Conservation (phyloP, 2,329 filamentous ascomycete genomes). For the Colletotrichum shisoi region DNA sequence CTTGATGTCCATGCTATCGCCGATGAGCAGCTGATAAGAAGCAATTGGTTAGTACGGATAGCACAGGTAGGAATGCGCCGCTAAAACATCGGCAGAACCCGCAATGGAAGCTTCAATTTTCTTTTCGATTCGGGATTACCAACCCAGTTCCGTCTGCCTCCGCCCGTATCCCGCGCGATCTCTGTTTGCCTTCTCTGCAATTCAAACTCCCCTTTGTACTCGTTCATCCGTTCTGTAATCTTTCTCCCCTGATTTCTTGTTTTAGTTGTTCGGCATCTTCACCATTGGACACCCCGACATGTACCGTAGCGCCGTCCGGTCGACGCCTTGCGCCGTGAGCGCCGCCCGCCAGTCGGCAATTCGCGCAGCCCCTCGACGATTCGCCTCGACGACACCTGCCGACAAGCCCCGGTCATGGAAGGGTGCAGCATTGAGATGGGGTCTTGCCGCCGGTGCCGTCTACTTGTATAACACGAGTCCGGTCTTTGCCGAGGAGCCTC, state of each 20-base stretch:
- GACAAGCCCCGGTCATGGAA: constrained; percentile 83
- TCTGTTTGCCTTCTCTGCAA: constrained; percentile 24
- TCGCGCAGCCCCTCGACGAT: constrained; percentile 56
- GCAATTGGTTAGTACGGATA: not conserved
- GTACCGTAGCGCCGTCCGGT: constrained; percentile 62
- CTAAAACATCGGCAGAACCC: constrained; percentile 37
- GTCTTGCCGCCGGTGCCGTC: constrained; percentile 75
- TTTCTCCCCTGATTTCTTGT: not conserved
- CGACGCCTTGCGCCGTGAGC: constrained; percentile 56
- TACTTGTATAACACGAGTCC: constrained; percentile 96
- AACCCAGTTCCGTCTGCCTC: constrained; percentile 28
- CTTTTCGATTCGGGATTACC: constrained; percentile 39
- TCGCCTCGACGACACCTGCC: constrained; percentile 64
- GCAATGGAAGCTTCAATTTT: constrained; percentile 39
- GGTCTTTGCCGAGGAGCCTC: constrained; percentile 83
- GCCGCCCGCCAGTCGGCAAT: constrained; percentile 53
- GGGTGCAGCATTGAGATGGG: constrained; percentile 75
- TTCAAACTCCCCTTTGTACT: constrained; percentile 37
- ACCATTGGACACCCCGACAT: constrained; percentile 42
- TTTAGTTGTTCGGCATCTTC: constrained; percentile 4
- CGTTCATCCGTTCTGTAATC: constrained; percentile 17
- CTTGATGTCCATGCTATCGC: no score
- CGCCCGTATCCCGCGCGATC: constrained; percentile 22
- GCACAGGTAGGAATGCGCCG: constrained; percentile 30
- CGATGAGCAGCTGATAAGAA: not conserved